Base-by-base conservation (phyloP, 768 basidiomycete species). In the Boletus reticulatus region DNA sequence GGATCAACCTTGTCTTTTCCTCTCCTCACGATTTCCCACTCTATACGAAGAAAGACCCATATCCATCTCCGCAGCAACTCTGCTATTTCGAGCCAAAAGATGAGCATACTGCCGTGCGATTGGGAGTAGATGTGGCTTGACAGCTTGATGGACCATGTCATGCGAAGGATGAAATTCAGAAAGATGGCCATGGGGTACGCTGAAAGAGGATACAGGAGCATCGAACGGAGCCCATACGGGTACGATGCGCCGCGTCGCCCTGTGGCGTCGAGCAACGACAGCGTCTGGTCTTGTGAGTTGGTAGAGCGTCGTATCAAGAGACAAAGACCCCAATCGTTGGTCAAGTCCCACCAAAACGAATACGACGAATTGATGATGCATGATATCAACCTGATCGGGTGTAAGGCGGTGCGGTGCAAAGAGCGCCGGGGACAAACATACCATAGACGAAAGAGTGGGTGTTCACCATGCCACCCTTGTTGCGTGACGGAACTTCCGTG, bases 271-370 rank as follows among this genome's bases (percentile, higher is more conserved):
- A 54, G 48, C 34, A 52, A 62, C 24, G 52, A 73, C 65, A 37
- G 59, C 12, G 50, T 24, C 37, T 45, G 20, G 31, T 53, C 71
- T 48, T 44, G 47, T 67, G 68, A 55, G 50, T 57, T 22, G 62
- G 67, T 57, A 53, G 69, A 57, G 37, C 66, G 62, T 31, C 68
- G 58, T 50, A 78, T 79, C 55, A 98, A 75, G 42, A 98, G 74
- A 43, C 85, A 82, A 52, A 99, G 78, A 6, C 97, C 97, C 95
- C 96, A 99, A 69, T 99, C 97, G 69, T 96, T 92, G 46, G 92
- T 94, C 42, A 98, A 81, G 72, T 98, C 97, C 97, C 97, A 99
- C 92, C 94, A 99, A 71, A 96, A 98, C 4, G 94, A 95, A 72
- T 93, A 99, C 31, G 90, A 70, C 4, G 95, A 96, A 72, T 98